Evolutionary conservation across 257 asterid genomes (phyloP), one percentile per base, ranked within the genome.

Genomic region (Solanum habrochaites): DNA sequence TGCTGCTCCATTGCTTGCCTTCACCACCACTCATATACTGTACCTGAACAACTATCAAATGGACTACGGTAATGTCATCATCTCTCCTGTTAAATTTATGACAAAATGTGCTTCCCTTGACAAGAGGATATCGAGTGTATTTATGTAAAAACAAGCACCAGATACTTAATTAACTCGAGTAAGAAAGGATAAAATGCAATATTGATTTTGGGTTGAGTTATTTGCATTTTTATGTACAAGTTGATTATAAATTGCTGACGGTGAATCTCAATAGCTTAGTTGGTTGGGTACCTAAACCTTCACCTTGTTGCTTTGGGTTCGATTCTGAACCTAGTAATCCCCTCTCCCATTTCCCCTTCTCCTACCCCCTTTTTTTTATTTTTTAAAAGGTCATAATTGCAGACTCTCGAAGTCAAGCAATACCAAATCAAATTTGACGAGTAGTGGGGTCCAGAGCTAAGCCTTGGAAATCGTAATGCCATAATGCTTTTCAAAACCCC

Each of bases 1-100:
- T 88, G 93, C 98, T 40, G 98, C 99, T 86, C 99, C 99, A 32
- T 69, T 96, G 74, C 72, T 96, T 67, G 98, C 98, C 67, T 93
- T 94, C 27, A 78, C 93, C 83, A 86, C 92, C 20, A 95, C 98
- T 73, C 98, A 95, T 86, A 92, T 95, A 88, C 87, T 96, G 93
- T 96, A 91, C 87, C 60, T 96, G 91, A 95, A 95, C 92, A 89
- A 92, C 87, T 95, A 93, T 60, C 86, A 91, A 23, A 86, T 95
- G 75, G 94, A 94, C 89, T 88, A 88, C 37, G 98, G 98, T 95
- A 91, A 90, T 92, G 69, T 25, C 89, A 12, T 77, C 37, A 21
- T 67, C 83, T 47, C 43, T 29, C 45, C 2, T 47, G 20, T 49
- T 11, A 6, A 52, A 18, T 47, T 49, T 81, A 29, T 4, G 1